These are phyloP conservation scores for Parvularia atlantis DNA, from an alignment of 78 protist species.

Conservation along the genomic window DNA sequence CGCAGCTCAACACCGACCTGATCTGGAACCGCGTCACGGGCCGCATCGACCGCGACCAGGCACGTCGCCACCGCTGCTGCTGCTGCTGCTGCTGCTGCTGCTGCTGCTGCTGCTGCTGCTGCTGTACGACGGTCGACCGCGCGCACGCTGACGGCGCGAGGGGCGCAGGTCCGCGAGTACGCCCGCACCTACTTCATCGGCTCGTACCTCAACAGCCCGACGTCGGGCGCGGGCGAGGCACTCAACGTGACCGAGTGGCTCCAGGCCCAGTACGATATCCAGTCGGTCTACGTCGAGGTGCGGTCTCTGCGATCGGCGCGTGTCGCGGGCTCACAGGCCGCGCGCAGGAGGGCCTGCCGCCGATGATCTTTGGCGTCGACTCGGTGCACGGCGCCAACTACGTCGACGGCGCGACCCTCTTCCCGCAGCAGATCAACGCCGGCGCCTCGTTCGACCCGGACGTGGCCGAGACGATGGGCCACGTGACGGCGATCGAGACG, in stretches of 20 bases:
- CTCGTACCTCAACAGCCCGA: not conserved
- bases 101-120: too few species aligned
- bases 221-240: not conserved
- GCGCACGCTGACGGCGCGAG: not conserved
- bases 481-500: not conserved
- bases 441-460: conserved; percentile 1
- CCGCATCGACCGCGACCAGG: too few species aligned
- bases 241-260: not conserved
- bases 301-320: not conserved
- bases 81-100: too few species aligned
- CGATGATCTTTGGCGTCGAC: conserved; percentile 5
- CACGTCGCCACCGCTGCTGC: not conserved
- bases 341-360: not conserved
- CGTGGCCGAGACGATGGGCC: not conserved
- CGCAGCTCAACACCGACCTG: not conserved
- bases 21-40: too few species aligned
- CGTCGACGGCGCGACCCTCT: conserved; percentile 8
- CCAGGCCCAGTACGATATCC: not conserved
- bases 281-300: not conserved
- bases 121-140: not conserved
- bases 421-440: conserved; percentile 7
- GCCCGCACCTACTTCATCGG: not conserved
- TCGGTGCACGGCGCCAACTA: conserved; percentile 12
- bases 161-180: not conserved
- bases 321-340: not conserved